Conservation (phyloP, 331 rosid genomes). For the Acacia concinna region DNA sequence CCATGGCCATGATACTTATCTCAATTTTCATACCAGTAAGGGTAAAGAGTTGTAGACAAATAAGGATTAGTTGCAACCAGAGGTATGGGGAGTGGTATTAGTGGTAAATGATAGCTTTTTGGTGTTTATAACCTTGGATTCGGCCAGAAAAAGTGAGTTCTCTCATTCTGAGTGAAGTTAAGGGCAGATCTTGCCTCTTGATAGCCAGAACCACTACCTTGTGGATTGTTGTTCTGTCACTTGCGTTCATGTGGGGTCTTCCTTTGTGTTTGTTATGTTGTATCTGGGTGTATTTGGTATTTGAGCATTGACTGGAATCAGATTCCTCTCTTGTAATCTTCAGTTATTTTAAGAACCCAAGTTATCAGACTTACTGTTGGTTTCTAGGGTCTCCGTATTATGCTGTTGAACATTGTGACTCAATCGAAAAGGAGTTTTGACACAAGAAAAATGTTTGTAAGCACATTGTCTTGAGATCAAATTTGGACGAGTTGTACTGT, state of each 20-base stretch:
- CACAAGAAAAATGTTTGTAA: neutral
- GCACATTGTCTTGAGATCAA: slow-evolving; percentile 19
- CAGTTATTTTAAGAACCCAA: neutral
- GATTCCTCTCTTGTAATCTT: neutral
- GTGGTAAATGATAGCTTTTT: neutral
- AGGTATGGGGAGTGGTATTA: neutral
- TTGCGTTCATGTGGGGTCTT: neutral
- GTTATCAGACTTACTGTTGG: neutral
- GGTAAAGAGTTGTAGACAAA: neutral
- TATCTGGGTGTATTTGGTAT: neutral
- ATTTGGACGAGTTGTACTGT: slow-evolving; percentile 21
- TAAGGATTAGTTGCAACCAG: neutral
- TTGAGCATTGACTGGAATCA: neutral
- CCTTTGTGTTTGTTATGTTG: neutral
- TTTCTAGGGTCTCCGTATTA: neutral
- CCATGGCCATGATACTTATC: neutral
- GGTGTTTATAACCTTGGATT: neutral
- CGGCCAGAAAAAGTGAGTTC: neutral
- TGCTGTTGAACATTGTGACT: neutral
- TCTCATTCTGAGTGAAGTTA: neutral
- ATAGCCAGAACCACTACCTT: neutral
- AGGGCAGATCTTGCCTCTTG: neutral
- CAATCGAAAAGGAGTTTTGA: neutral
- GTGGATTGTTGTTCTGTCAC: neutral
- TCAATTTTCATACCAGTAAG: neutral